Conservation (phyloP, 78 protist species). For the Anaeramoeba ignava region DNA sequence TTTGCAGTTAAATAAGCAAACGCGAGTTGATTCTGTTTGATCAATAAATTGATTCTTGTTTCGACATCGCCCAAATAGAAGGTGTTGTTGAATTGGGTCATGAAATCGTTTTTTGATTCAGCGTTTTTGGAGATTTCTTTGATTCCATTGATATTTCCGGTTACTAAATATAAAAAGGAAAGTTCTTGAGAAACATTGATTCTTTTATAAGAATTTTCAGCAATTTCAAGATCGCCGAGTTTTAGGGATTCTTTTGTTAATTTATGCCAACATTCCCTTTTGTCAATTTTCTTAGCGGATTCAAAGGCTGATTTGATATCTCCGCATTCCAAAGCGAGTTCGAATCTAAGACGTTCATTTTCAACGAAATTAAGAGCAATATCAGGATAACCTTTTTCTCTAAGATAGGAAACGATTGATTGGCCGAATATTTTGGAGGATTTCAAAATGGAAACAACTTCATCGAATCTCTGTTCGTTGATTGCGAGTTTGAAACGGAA, state of each 20-base stretch:
- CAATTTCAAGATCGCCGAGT: constrained; percentile 79
- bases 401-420: not conserved
- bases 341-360: constrained; percentile 77
- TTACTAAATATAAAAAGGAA: constrained; percentile 80
- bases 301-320: constrained; percentile 77
- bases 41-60: constrained; percentile 55
- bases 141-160: constrained; percentile 81
- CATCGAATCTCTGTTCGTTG: not conserved
- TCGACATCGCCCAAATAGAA: constrained; percentile 77
- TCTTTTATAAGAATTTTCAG: constrained; percentile 73
- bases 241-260: constrained; percentile 71
- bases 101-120: constrained; percentile 40
- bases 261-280: constrained; percentile 66
- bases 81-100: constrained; percentile 63
- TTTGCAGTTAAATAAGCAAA: constrained; percentile 72
- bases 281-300: constrained; percentile 57
- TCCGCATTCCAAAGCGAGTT: constrained; percentile 91
- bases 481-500: not conserved
- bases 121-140: constrained; percentile 61
- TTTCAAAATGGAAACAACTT: not conserved
- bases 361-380: constrained; percentile 88
- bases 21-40: not conserved
- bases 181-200: constrained; percentile 68
- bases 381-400: constrained; percentile 31
- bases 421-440: not conserved